Percentiles rank a stretch among this genome's conserved stretches.
These are phyloP conservation scores for Sherardia arvensis DNA, from an alignment of 257 asterid genomes.

Conservation along the genomic window DNA sequence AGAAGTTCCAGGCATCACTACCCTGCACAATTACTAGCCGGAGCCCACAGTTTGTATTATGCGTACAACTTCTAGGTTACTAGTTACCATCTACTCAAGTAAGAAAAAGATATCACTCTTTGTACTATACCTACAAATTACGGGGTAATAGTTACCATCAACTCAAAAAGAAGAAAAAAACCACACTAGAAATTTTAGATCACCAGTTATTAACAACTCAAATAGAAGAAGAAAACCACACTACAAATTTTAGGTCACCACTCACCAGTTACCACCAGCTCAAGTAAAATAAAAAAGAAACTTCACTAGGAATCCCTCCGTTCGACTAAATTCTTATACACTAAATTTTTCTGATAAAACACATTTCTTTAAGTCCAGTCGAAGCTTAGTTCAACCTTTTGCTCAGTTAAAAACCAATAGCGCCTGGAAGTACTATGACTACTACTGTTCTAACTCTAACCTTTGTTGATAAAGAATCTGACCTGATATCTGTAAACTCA, in stretches of 20 bases:
- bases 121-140: neutral
- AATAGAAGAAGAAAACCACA: too few species aligned
- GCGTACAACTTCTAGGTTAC: neutral
- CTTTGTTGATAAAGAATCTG: neutral
- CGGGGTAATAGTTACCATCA: neutral
- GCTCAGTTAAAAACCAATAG: neutral
- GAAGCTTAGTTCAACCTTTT: neutral
- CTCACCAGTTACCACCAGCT: too few species aligned
- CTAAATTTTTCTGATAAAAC: neutral
- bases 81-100: neutral
- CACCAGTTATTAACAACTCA: neutral
- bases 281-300: too few species aligned
- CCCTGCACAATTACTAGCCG: neutral
- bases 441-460: neutral
- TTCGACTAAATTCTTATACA: too few species aligned
- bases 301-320: too few species aligned
- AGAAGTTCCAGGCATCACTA: neutral
- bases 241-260: too few species aligned
- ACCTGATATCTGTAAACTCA: conserved; percentile 1
- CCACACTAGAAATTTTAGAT: too few species aligned
- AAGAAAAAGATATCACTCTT: neutral
- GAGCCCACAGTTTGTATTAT: neutral
- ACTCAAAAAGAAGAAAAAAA: neutral
- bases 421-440: neutral
- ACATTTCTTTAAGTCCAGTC: neutral